A percentile compares a stretch with the other conserved stretches of the same genome.
Evolutionary conservation across 306 rosid species (phyloP).

Genomic region (Citrullus colocynthis): DNA sequence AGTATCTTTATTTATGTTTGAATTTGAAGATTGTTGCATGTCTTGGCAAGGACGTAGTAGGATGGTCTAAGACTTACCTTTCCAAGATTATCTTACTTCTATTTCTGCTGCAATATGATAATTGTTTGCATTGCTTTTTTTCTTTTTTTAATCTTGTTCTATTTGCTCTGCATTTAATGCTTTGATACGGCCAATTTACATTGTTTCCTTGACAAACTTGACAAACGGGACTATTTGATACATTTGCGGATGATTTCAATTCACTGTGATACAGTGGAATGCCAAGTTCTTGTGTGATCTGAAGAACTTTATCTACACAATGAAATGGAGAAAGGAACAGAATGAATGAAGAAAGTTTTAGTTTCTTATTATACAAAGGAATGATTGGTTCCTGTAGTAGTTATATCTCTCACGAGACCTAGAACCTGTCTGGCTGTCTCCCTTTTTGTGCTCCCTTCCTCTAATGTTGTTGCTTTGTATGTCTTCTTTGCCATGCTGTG

Average conservation of each 20-base stretch:
- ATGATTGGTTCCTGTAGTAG: background rate
- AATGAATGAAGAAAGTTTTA: background rate
- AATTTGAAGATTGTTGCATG: background rate
- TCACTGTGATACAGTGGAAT: background rate
- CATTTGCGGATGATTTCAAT: background rate
- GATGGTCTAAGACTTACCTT: background rate
- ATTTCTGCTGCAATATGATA: background rate
- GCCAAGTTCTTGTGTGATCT: background rate
- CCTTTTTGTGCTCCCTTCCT: background rate
- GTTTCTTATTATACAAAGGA: background rate
- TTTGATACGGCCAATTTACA: background rate
- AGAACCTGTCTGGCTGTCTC: background rate
- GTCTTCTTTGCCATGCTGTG: background rate
- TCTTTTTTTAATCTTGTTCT: background rate
- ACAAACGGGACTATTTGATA: background rate
- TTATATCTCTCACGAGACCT: background rate
- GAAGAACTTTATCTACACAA: background rate
- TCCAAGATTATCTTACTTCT: background rate
- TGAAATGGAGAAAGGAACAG: background rate
- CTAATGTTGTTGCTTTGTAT: background rate
- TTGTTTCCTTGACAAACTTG: background rate
- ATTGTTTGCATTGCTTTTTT: background rate
- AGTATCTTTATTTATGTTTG: constrained; percentile 13
- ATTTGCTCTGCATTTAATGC: background rate
- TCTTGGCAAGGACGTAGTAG: background rate